Evolutionary conservation across 2,329 filamentous ascomycete genomes (phyloP).

Genomic region (Aciculosporium take): DNA sequence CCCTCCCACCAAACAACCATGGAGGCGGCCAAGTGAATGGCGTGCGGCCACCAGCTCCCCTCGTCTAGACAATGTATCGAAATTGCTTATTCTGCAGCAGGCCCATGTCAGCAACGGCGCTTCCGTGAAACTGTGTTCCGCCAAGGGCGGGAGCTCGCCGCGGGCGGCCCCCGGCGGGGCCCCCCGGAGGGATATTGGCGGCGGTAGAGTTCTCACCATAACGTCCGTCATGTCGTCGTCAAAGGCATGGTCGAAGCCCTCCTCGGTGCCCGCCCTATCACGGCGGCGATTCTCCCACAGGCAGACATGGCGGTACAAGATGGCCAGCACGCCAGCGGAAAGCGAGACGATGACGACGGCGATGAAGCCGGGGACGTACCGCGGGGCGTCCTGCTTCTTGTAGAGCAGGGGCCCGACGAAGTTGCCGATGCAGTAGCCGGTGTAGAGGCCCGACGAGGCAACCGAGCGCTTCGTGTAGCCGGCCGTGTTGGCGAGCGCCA

Average conservation of each 20-base stretch:
- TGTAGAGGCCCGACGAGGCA: constrained; percentile 7
- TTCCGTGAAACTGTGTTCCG: too few relatives aligned
- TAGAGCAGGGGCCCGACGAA: constrained; percentile 24
- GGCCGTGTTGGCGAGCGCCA: constrained; percentile 14
- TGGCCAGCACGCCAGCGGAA: neutral
- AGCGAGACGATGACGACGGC: neutral
- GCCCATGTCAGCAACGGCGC: too few relatives aligned
- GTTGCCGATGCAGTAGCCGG: constrained; percentile 27
- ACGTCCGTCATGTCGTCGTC: neutral
- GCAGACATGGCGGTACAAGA: constrained; percentile 1
- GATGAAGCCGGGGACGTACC: constrained; percentile 33
- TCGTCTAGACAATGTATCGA: too few relatives aligned
- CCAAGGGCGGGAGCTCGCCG: too few relatives aligned
- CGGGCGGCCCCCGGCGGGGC: too few relatives aligned
- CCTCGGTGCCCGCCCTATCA: neutral
- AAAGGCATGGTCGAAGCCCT: constrained; percentile 2
- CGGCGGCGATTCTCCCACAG: neutral
- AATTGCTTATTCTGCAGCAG: neutral
- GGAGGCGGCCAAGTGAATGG: too few relatives aligned
- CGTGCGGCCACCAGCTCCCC: too few relatives aligned
- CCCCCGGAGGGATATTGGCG: too few relatives aligned
- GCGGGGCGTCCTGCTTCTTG: constrained; percentile 25
- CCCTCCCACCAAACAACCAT: too few relatives aligned
- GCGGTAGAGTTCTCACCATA: neutral
- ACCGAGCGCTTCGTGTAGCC: constrained; percentile 4